Conservation (phyloP, 192 early-diverging fungal species). For the Backusella liffmaniae region DNA sequence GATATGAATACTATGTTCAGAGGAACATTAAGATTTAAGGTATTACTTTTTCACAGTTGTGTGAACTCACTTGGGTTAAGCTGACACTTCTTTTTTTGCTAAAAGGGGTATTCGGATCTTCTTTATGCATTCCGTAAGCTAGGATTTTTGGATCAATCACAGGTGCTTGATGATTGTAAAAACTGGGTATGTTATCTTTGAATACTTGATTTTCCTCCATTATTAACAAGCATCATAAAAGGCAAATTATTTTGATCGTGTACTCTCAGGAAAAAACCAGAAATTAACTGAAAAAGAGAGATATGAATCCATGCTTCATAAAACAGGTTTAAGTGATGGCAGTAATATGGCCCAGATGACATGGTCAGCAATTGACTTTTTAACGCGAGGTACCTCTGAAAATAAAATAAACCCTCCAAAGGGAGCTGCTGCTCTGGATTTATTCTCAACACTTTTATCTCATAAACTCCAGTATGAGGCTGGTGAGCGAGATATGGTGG, state of each 20-base stretch:
- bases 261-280: slow-evolving; percentile 29
- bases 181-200: slow-evolving; percentile 41
- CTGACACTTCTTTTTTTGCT: neutral
- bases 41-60: slow-evolving; percentile 6
- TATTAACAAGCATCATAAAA: slow-evolving; percentile 11
- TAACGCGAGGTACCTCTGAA: neutral
- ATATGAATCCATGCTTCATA: slow-evolving; percentile 33
- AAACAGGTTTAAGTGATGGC: slow-evolving; percentile 36
- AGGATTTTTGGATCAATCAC: slow-evolving; percentile 69
- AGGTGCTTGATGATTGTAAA: slow-evolving; percentile 14
- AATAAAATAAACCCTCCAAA: slow-evolving; percentile 9
- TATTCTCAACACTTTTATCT: slow-evolving; percentile 80
- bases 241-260: slow-evolving; percentile 41
- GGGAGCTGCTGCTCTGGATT: slow-evolving; percentile 65
- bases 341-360: slow-evolving; percentile 50
- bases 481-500: slow-evolving; percentile 90
- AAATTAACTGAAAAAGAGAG: neutral
- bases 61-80: neutral
- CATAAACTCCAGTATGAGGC: slow-evolving; percentile 70
- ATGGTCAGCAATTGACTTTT: slow-evolving; percentile 37
- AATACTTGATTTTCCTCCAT: neutral
- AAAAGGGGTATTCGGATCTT: slow-evolving; percentile 84
- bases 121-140: slow-evolving; percentile 77
- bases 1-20: slow-evolving; percentile 90
- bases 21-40: slow-evolving; percentile 88